Percentiles rank a stretch among this genome's conserved stretches.
Evolutionary conservation across 768 basidiomycete species (phyloP).

Genomic region (Leccinum sublutescens): DNA sequence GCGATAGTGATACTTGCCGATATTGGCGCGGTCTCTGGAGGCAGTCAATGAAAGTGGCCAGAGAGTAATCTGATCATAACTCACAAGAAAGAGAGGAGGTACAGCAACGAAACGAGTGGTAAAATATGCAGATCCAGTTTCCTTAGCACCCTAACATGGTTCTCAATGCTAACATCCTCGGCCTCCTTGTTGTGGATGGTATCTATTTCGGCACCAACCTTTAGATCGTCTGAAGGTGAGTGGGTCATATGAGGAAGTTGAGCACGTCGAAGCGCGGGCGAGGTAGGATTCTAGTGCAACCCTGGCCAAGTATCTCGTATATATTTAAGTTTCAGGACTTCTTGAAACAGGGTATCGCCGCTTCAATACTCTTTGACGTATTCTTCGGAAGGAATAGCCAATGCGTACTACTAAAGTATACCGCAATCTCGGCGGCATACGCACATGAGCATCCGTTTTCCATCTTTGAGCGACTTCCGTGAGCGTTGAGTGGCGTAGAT

Average conservation of each 20-base stretch:
- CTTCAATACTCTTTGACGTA: not conserved
- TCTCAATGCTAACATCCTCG: too few relatives aligned
- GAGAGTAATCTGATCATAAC: not conserved
- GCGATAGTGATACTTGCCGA: constrained; percentile 31
- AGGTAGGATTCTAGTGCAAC: not conserved
- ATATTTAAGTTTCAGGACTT: not conserved
- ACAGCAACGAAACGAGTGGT: not conserved
- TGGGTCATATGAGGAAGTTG: constrained; percentile 1
- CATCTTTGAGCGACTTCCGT: not conserved
- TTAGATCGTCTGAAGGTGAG: not conserved
- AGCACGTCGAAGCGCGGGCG: not conserved
- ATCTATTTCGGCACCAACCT: constrained; percentile 4
- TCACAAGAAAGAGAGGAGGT: not conserved
- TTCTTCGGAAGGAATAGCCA: not conserved
- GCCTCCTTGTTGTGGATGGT: constrained; percentile 13
- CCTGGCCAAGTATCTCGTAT: not conserved
- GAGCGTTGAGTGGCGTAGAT: not conserved
- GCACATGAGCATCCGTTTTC: not conserved
- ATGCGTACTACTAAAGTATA: not conserved
- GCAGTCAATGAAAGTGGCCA: too few relatives aligned
- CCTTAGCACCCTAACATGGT: not conserved
- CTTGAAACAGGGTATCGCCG: constrained; percentile 1
- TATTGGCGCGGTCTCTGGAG: constrained; percentile 42
- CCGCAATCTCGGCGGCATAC: not conserved
- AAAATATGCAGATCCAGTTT: not conserved